phyloP scores from a whole-genome alignment of 768 basidiomycete genomes.

The Russula brevipes region DNA sequence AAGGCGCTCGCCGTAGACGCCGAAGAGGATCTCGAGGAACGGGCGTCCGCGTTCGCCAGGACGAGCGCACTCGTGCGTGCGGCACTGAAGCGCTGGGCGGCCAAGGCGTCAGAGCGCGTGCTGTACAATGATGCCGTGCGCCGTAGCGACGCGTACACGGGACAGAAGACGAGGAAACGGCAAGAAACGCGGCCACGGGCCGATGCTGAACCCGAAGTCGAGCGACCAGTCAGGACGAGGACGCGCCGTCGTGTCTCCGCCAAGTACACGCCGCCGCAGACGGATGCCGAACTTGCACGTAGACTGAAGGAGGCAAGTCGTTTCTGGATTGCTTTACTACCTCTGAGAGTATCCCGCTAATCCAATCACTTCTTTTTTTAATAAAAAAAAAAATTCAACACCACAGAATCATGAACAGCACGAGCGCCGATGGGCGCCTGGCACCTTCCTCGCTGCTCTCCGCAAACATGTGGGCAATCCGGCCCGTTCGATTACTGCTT shows the following conservation, averaged over 20 bases:
- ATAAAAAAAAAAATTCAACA: too few relatives aligned
- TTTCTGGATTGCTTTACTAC: constrained; percentile 4
- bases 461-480: constrained; percentile 36
- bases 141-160: constrained; percentile 56
- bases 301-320: constrained; percentile 60
- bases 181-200: constrained; percentile 22
- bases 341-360: not conserved
- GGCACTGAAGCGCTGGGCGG: constrained; percentile 15
- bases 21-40: constrained; percentile 11
- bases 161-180: constrained; percentile 37
- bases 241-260: constrained; percentile 34
- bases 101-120: constrained; percentile 17
- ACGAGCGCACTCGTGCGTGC: constrained; percentile 9
- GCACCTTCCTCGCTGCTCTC: constrained; percentile 57
- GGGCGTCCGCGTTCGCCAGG: constrained; percentile 5
- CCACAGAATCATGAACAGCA: constrained; percentile 67
- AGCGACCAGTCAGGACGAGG: constrained; percentile 30
- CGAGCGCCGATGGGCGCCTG: constrained; percentile 65
- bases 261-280: constrained; percentile 49
- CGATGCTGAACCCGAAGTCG: constrained; percentile 22
- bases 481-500: constrained; percentile 48
- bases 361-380: not conserved
- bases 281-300: constrained; percentile 59
- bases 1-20: constrained; percentile 6
- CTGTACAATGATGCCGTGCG: constrained; percentile 45